phyloP scores from a whole-genome alignment of 306 rosid species.

The Vicia villosa region DNA sequence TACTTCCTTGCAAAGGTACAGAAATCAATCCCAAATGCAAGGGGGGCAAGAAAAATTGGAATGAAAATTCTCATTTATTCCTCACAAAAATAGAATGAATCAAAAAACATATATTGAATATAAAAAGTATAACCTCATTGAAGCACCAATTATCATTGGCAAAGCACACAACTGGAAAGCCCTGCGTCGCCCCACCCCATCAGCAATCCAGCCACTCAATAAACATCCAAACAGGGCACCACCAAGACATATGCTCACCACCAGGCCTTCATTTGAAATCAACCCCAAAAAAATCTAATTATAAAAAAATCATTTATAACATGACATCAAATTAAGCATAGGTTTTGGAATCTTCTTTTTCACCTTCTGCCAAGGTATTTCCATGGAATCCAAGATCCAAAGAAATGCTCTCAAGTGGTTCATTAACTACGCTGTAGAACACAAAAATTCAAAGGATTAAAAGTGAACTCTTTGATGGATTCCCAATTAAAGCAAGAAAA shows the following conservation, averaged over 20 bases:
- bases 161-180: slow-evolving; percentile 89
- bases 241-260: slow-evolving; percentile 93
- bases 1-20: slow-evolving; percentile 6
- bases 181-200: slow-evolving; percentile 93
- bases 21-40: slow-evolving; percentile 15
- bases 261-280: slow-evolving; percentile 68
- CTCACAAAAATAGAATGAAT: background rate
- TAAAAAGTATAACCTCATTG: slow-evolving; percentile 62
- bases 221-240: slow-evolving; percentile 92
- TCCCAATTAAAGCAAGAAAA: slow-evolving; percentile 23
- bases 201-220: slow-evolving; percentile 94
- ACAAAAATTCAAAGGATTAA: slow-evolving; percentile 33
- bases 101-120: slow-evolving; percentile 27
- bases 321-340: slow-evolving; percentile 27
- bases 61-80: slow-evolving; percentile 2
- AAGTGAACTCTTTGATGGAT: slow-evolving; percentile 11
- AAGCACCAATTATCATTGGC: slow-evolving; percentile 93
- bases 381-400: slow-evolving; percentile 90
- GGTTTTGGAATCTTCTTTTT: slow-evolving; percentile 19
- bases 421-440: slow-evolving; percentile 82
- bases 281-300: slow-evolving; percentile 21
- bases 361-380: slow-evolving; percentile 94
- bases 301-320: slow-evolving; percentile 24
- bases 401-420: slow-evolving; percentile 94
- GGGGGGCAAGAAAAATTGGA: slow-evolving; percentile 23